Conservation (phyloP, 164 flowering plant genomes). For the Cinnamomum chago region DNA sequence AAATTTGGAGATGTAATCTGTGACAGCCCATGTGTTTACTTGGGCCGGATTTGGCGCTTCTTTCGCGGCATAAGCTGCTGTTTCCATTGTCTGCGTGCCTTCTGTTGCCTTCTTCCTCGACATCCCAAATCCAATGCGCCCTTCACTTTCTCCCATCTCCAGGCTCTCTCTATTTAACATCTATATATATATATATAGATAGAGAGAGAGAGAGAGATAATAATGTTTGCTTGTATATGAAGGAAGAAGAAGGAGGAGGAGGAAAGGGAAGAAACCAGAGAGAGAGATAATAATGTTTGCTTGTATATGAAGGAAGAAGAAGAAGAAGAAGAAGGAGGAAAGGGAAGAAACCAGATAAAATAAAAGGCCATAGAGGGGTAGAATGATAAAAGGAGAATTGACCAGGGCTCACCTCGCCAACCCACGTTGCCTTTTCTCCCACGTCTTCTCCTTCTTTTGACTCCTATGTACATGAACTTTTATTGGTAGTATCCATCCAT, state of each 20-base stretch:
- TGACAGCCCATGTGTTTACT: neutral
- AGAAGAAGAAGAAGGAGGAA: neutral
- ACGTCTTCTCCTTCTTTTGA: too few relatives aligned
- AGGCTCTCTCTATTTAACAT: neutral
- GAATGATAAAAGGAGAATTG: neutral
- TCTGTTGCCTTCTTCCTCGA: neutral
- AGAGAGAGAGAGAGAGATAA: neutral
- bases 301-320: neutral
- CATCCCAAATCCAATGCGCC: neutral
- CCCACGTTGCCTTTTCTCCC: too few relatives aligned
- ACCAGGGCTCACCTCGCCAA: too few relatives aligned
- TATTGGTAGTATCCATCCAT: too few relatives aligned
- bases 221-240: neutral
- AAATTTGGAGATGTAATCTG: neutral
- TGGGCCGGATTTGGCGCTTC: neutral
- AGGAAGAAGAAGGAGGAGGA: too few relatives aligned
- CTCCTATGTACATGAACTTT: too few relatives aligned
- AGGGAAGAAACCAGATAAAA: neutral
- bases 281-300: neutral
- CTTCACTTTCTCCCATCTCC: neutral
- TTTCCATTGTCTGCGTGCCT: neutral
- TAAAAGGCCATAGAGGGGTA: neutral
- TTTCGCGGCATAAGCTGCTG: neutral
- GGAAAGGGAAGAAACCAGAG: neutral
- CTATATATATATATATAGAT: too few relatives aligned